Evolutionary conservation across 2,329 filamentous ascomycete species (phyloP).

Genomic region (Fusarium sp.): DNA sequence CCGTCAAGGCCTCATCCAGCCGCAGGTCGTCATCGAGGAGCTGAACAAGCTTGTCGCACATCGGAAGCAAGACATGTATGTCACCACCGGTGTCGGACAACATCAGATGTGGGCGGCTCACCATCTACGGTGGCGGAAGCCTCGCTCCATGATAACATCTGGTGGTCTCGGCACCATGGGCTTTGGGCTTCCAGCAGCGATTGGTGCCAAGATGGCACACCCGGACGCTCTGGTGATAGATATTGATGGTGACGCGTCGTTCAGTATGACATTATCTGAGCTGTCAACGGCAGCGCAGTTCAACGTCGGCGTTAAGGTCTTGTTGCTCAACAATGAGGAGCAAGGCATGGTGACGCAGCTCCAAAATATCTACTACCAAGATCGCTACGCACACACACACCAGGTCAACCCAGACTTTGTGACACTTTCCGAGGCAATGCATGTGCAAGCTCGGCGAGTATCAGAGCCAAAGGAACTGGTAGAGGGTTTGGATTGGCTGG

Average conservation of each 20-base stretch:
- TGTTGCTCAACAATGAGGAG: constrained; percentile 95
- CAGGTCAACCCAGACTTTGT: constrained; percentile 96
- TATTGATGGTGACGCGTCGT: constrained; percentile 97
- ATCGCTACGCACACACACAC: constrained; percentile 92
- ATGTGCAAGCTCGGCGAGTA: constrained; percentile 79
- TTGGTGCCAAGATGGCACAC: constrained; percentile 87
- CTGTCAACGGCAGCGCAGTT: constrained; percentile 94
- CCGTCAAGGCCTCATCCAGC: constrained; percentile 86
- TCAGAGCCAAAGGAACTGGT: constrained; percentile 81
- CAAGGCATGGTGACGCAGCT: constrained; percentile 99
- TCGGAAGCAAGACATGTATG: constrained; percentile 86
- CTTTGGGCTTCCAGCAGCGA: constrained; percentile 92
- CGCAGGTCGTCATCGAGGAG: constrained; percentile 91
- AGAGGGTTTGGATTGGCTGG: constrained; percentile 86
- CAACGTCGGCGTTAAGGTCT: constrained; percentile 95
- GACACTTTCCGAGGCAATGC: constrained; percentile 93
- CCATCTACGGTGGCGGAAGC: constrained; percentile 94
- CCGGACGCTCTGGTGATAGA: constrained; percentile 89
- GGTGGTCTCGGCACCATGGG: constrained; percentile 92
- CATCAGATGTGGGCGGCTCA: constrained; percentile 99
- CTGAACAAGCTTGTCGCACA: constrained; percentile 85
- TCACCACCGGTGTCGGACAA: constrained; percentile 94
- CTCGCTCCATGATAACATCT: constrained; percentile 94
- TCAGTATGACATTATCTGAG: constrained; percentile 98
- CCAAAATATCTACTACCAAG: constrained; percentile 97